Evolutionary conservation across 139 green algal genomes (phyloP), one percentile per base, ranked within the genome.

Genomic region (Chara braunii): DNA sequence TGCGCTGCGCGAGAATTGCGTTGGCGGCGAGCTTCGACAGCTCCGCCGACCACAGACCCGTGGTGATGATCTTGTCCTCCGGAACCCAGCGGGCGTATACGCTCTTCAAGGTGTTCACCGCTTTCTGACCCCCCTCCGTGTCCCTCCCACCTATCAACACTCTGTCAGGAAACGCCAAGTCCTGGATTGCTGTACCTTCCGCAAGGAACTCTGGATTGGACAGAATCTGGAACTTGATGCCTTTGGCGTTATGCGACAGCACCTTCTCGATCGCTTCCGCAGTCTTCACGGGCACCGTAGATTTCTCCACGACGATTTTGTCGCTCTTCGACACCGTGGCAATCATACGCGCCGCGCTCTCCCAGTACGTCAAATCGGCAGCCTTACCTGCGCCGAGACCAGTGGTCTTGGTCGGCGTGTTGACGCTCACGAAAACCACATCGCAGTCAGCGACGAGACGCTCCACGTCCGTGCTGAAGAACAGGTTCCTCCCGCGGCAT

Each of bases 311-410:
- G 14, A 99, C 68, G 33, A 72, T 72, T 43, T 74, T 74, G 65
- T 72, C 57, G 35, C 37, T 51, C 0, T 32, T 74, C 8, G 58
- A 74, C 3, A 74, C 65, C 23, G 67, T 57, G 11, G 54, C 65
- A 14, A 74, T 74, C 65, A 74, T 74, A 22, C 65, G 85, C 3
- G 94, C 94, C 1, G 94, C 94, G 9, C 85, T 84, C 75, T 99
- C 94, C 94, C 94, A 99, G 84, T 99, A 99, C 4, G 90, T 96
- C 37, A 99, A 80, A 76, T 99, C 92, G 28, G 94, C 94, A 3
- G 94, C 94, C 64, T 90, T 92, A 59, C 94, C 94, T 3, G 91
- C 94, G 14, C 94, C 94, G 34, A 99, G 87, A 30, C 94, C 60
- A 60, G 22, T 26, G 22, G 55, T 67, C 82, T 99, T 99, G 51